A percentile compares a stretch with the other conserved stretches of the same genome.
phyloP scores from a whole-genome alignment of 176 grass and related monocot genomes.

The Bolboschoenus planiculmis region DNA sequence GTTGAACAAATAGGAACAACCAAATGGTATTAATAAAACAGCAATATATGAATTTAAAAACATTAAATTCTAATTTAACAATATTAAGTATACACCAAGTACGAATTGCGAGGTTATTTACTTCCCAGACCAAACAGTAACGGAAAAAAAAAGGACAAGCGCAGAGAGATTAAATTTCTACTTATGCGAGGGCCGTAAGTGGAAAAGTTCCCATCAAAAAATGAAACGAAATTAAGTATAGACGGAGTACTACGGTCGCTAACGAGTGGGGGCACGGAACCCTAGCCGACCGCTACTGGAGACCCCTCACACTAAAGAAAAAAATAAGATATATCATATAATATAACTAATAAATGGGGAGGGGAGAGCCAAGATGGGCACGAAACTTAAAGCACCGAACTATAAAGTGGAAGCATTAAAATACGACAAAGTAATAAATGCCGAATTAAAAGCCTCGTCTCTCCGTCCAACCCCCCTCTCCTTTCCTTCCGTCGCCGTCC shows the following conservation, averaged over 20 bases:
- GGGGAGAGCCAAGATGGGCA: background rate
- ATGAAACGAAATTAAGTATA: background rate
- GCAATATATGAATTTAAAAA: background rate
- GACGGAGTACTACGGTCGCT: background rate
- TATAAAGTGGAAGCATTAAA: conserved; percentile 17
- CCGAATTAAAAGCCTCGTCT: conserved; percentile 16
- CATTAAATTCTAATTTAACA: background rate
- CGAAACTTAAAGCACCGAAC: conserved; percentile 12
- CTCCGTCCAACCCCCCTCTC: background rate
- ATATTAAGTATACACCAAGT: background rate
- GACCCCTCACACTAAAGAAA: conserved; percentile 8
- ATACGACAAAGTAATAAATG: conserved; percentile 30
- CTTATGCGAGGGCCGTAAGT: background rate
- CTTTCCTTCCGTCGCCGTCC: conserved; percentile 43
- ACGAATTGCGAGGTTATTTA: background rate
- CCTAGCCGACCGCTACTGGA: conserved; percentile 25
- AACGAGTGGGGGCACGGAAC: conserved; percentile 25
- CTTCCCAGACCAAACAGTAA: background rate
- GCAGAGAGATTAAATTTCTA: background rate
- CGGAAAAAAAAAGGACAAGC: background rate
- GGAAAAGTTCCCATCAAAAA: background rate
- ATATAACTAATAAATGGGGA: background rate
- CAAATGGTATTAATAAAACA: background rate
- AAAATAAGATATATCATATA: background rate
- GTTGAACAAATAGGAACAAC: background rate